Percentiles rank a stretch among this genome's conserved stretches.
phyloP scores from a whole-genome alignment of 192 early-diverging fungal species.

The Coemansia guatemalensis region DNA sequence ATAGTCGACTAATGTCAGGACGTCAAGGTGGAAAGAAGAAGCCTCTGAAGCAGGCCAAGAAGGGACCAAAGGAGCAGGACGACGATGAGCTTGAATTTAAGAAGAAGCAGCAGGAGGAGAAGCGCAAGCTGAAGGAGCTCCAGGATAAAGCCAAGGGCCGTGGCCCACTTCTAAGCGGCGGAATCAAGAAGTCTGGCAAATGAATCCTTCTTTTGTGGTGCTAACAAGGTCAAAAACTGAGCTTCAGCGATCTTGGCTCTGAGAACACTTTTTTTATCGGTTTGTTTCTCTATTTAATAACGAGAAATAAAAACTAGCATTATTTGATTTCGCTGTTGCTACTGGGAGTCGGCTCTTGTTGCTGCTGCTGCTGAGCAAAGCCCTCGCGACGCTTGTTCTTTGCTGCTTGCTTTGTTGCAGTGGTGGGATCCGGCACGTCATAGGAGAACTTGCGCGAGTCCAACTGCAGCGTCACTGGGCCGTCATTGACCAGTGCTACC shows the following conservation, averaged over 20 bases:
- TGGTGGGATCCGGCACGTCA: background rate
- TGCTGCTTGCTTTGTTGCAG: constrained; percentile 10
- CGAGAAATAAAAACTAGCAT: background rate
- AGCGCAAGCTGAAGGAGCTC: constrained; percentile 75
- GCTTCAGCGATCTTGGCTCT: too few relatives aligned
- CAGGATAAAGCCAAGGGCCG: constrained; percentile 60
- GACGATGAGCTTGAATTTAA: constrained; percentile 79
- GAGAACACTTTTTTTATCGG: too few relatives aligned
- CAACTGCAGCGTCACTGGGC: constrained; percentile 61
- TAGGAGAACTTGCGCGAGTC: constrained; percentile 56
- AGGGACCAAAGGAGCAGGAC: constrained; percentile 60
- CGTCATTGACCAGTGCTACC: constrained; percentile 86
- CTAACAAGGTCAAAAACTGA: too few relatives aligned
- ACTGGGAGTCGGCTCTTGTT: background rate
- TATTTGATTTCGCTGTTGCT: background rate
- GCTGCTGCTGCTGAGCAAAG: constrained; percentile 6
- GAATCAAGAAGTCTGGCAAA: constrained; percentile 78
- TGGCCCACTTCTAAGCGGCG: constrained; percentile 64
- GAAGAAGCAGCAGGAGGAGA: constrained; percentile 77
- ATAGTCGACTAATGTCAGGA: constrained; percentile 19
- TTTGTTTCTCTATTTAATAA: too few relatives aligned
- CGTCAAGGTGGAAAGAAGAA: constrained; percentile 78
- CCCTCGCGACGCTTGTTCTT: constrained; percentile 27
- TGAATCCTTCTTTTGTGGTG: background rate
- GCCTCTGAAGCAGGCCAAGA: constrained; percentile 87